These are phyloP conservation scores for Metahyphopichia silvanorum DNA, from an alignment of 805 yeast species.

Conservation along the genomic window DNA sequence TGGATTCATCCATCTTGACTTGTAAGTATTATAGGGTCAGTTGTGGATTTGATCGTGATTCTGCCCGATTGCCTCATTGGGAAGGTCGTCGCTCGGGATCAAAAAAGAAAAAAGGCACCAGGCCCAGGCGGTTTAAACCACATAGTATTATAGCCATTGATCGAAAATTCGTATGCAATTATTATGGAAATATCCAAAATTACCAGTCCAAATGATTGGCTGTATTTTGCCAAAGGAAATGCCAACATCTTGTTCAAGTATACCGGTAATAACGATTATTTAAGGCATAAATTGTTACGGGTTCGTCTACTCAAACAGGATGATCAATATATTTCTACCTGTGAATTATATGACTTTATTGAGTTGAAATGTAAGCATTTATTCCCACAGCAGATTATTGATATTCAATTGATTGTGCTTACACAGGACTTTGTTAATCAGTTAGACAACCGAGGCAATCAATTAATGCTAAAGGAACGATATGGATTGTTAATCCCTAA, in stretches of 20 bases:
- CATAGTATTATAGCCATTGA: no score
- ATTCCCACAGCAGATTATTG: constrained; percentile 28
- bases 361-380: constrained; percentile 28
- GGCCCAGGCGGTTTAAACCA: no score
- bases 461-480: constrained; percentile 35
- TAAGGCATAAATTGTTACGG: constrained; percentile 38
- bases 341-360: constrained; percentile 40
- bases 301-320: constrained; percentile 28
- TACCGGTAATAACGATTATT: constrained; percentile 28
- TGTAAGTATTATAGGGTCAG: no score
- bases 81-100: no score
- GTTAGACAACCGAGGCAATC: constrained; percentile 22
- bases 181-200: constrained; percentile 36
- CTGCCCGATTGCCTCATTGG: no score
- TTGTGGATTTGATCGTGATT: no score
- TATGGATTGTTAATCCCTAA: constrained; percentile 45
- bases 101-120: no score
- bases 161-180: no score
- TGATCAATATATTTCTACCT: constrained; percentile 35
- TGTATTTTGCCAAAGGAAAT: constrained; percentile 42
- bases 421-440: constrained; percentile 26
- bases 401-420: constrained; percentile 28
- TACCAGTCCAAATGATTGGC: constrained; percentile 41
- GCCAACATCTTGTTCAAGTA: constrained; percentile 48
- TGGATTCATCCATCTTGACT: no score